phyloP scores from a whole-genome alignment of 2,329 filamentous ascomycete genomes.

The Trichoderma arundinaceum region DNA sequence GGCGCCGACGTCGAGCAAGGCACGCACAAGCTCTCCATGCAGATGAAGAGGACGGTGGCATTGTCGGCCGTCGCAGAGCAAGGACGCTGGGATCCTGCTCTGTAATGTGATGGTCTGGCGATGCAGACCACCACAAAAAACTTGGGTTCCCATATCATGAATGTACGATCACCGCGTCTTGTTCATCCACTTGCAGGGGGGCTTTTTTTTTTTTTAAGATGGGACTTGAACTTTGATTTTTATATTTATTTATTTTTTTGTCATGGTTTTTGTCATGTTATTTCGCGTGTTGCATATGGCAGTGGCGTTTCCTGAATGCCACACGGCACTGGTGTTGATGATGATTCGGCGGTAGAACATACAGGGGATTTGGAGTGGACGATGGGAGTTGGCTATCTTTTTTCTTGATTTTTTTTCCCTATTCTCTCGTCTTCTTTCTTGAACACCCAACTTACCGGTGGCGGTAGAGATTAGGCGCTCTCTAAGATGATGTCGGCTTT shows the following conservation, averaged over 20 bases:
- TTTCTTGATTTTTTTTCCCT: background rate
- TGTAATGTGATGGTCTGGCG: constrained; percentile 62
- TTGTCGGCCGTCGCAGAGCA: constrained; percentile 64
- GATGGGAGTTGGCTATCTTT: background rate
- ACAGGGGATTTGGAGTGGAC: background rate
- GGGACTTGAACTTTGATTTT: too few relatives aligned
- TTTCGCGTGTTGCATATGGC: background rate
- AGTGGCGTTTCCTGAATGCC: constrained; percentile 9
- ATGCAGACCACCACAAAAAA: background rate
- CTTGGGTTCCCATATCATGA: background rate
- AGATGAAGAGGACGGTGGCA: constrained; percentile 74
- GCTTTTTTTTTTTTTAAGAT: background rate
- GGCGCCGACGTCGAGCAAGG: constrained; percentile 76
- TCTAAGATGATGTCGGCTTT: background rate
- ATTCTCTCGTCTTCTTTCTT: background rate
- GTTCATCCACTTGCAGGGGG: background rate
- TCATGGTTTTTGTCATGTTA: constrained; percentile 2
- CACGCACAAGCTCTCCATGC: constrained; percentile 82
- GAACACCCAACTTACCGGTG: background rate
- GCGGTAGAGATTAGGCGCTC: constrained; percentile 7
- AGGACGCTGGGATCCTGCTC: constrained; percentile 66
- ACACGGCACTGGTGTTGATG: constrained; percentile 24
- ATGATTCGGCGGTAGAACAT: constrained; percentile 18
- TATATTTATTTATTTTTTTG: background rate
- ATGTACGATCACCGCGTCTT: background rate